Evolutionary conservation across 179 eudicot genomes (phyloP).

Genomic region (Beta corolliflora): DNA sequence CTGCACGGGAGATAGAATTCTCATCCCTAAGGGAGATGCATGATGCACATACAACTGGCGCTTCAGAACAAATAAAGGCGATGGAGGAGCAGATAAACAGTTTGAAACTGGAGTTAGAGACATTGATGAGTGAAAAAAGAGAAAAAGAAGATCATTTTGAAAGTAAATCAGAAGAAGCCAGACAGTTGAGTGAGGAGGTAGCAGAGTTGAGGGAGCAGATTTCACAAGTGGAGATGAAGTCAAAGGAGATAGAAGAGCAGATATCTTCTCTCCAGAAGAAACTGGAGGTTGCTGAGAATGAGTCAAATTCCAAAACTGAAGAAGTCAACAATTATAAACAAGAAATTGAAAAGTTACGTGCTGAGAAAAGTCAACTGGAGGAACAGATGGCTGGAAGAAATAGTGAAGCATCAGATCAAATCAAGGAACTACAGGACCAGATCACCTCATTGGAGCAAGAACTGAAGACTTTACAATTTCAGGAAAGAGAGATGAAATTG

Average conservation of each 20-base stretch:
- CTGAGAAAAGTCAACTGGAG: constrained; percentile 37
- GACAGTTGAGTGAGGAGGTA: constrained; percentile 46
- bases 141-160: constrained; percentile 42
- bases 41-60: constrained; percentile 24
- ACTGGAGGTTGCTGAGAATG: constrained; percentile 33
- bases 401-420: constrained; percentile 39
- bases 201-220: constrained; percentile 34
- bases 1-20: constrained; percentile 27
- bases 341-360: constrained; percentile 35
- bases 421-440: constrained; percentile 36
- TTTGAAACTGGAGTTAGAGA: constrained; percentile 43
- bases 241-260: constrained; percentile 43
- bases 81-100: constrained; percentile 30
- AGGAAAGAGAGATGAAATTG: constrained; percentile 44
- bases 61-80: constrained; percentile 34
- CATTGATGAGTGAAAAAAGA: constrained; percentile 35
- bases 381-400: constrained; percentile 42
- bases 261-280: constrained; percentile 33
- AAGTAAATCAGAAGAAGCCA: constrained; percentile 48
- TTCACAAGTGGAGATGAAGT: constrained; percentile 31
- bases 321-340: constrained; percentile 37
- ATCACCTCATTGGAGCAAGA: constrained; percentile 45
- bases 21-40: constrained; percentile 30
- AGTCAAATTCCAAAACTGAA: constrained; percentile 36
- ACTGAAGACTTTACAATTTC: constrained; percentile 27